Evolutionary conservation across 495 filamentous ascomycete genomes (phyloP).

Genomic region (Cercophora sp.): DNA sequence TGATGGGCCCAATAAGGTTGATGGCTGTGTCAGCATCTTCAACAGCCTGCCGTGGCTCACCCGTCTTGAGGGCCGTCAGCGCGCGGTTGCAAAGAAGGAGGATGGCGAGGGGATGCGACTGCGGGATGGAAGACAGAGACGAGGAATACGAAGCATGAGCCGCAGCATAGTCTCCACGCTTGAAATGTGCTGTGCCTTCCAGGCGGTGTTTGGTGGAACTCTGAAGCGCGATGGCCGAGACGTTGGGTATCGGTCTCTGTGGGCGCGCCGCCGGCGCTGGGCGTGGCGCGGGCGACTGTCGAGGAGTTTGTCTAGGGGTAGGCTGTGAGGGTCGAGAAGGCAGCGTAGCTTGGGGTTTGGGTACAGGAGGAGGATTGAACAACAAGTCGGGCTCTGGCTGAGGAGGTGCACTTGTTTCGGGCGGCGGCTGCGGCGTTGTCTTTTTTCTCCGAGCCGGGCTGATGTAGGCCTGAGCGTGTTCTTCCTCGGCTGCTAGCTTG

Average conservation of each 20-base stretch:
- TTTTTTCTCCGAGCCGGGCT: conserved; percentile 82
- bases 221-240: conserved; percentile 64
- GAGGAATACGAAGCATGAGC: conserved; percentile 78
- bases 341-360: conserved; percentile 15
- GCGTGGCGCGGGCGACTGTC: conserved; percentile 35
- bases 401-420: conserved; percentile 35
- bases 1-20: conserved; percentile 70
- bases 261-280: conserved; percentile 38
- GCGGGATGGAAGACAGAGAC: conserved; percentile 69
- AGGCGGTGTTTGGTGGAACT: conserved; percentile 71
- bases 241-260: conserved; percentile 60
- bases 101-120: conserved; percentile 79
- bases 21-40: conserved; percentile 77
- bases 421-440: conserved; percentile 43
- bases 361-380: conserved; percentile 36
- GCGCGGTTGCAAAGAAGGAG: conserved; percentile 88
- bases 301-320: conserved; percentile 34
- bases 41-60: conserved; percentile 80
- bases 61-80: conserved; percentile 81
- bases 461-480: conserved; percentile 79
- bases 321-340: conserved; percentile 27
- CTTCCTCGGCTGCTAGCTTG: conserved; percentile 72
- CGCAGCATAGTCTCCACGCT: conserved; percentile 83
- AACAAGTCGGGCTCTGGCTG: conserved; percentile 57
- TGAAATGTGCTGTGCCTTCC: conserved; percentile 82